Percentiles rank a stretch among this genome's conserved stretches.
Evolutionary conservation across 371 early-diverging fungal genomes (phyloP).

Genomic region (Chytridium lagenaria): DNA sequence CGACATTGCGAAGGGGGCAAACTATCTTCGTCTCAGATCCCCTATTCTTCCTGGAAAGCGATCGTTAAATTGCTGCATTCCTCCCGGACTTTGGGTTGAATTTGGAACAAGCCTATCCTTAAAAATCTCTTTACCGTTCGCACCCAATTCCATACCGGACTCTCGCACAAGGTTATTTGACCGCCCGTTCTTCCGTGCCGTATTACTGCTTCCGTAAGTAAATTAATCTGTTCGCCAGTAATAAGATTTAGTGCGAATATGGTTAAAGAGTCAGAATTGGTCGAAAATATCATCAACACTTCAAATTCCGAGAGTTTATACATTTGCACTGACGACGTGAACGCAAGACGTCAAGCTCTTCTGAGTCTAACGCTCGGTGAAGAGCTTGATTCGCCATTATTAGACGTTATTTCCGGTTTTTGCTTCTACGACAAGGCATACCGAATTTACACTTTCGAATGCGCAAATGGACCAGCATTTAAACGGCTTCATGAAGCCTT

Average conservation of each 20-base stretch:
- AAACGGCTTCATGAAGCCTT: background rate
- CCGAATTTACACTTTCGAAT: conserved; percentile 5
- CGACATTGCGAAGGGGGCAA: background rate
- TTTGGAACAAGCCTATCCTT: background rate
- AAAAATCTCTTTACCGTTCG: background rate
- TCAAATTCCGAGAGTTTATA: background rate
- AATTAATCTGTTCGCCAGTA: background rate
- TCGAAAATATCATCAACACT: conserved; percentile 7
- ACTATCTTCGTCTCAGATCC: background rate
- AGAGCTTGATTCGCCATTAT: background rate
- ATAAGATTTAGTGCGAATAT: background rate
- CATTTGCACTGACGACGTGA: background rate
- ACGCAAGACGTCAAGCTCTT: background rate
- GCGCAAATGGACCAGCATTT: background rate
- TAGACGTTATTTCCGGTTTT: conserved; percentile 16
- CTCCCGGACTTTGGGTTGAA: conserved; percentile 12
- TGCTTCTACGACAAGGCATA: background rate
- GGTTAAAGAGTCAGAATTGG: background rate
- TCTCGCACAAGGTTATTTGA: background rate
- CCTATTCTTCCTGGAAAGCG: conserved; percentile 23
- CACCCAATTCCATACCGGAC: background rate
- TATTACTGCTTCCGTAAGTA: background rate
- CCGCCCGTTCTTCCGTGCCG: background rate
- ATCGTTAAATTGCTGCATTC: background rate
- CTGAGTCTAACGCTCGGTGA: background rate